A percentile compares a stretch with the other conserved stretches of the same genome.
Evolutionary conservation across 148 eudicot species (phyloP).

Genomic region (Diospyros lotus): DNA sequence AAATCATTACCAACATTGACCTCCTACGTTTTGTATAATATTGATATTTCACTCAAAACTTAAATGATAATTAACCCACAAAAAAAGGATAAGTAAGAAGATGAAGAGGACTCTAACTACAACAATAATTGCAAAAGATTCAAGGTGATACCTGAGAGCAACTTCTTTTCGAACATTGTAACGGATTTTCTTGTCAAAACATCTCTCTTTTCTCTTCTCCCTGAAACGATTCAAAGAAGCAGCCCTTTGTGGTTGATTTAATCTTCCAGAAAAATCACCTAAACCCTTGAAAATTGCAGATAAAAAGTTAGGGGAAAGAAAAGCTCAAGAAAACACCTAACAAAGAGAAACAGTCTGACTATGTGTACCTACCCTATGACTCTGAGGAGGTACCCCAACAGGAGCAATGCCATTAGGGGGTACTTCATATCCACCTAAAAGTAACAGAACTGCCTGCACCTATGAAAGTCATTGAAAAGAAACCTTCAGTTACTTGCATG

Average conservation of each 20-base stretch:
- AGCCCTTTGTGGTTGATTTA: constrained; percentile 64
- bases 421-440: constrained; percentile 55
- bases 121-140: neutral
- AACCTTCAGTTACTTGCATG: neutral
- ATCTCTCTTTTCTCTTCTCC: constrained; percentile 82
- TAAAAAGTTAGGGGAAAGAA: constrained; percentile 6
- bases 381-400: constrained; percentile 34
- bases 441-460: constrained; percentile 83
- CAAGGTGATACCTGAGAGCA: constrained; percentile 52
- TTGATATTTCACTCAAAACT: no score
- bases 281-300: constrained; percentile 29
- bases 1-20: no score
- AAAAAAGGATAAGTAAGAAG: no score
- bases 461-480: constrained; percentile 10
- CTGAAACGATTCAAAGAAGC: constrained; percentile 81
- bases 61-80: no score
- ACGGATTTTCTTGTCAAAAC: constrained; percentile 80
- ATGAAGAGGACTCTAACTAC: neutral
- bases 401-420: constrained; percentile 47
- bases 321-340: constrained; percentile 1
- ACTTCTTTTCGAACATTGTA: constrained; percentile 86
- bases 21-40: no score
- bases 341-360: neutral
- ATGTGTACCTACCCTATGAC: constrained; percentile 44
- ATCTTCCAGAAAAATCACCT: constrained; percentile 45